Conservation (phyloP, 2,329 filamentous ascomycete genomes). For the Nigrospora sphaerica region DNA sequence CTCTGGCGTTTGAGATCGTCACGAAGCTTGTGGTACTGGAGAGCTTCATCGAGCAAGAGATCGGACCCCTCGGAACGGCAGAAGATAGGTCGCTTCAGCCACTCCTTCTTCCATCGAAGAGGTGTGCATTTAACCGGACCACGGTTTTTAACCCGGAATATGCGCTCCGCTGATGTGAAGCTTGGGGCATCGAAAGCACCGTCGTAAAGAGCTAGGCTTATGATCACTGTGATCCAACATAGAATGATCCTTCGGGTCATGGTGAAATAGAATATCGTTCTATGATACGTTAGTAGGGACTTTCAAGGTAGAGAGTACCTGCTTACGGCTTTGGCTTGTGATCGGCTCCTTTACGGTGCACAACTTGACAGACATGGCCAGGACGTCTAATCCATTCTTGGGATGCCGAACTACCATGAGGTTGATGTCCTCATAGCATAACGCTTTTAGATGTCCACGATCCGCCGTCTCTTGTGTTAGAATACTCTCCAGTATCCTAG, state of each 20-base stretch:
- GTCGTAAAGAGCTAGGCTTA: constrained; percentile 16
- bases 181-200: constrained; percentile 15
- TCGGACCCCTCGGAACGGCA: not conserved
- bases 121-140: constrained; percentile 1
- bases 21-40: too few relatives aligned
- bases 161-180: too few relatives aligned
- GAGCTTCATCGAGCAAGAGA: constrained; percentile 16
- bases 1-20: constrained; percentile 19
- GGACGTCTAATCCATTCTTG: constrained; percentile 9
- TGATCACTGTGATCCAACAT: constrained; percentile 14
- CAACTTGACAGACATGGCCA: constrained; percentile 22
- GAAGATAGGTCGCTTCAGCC: not conserved
- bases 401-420: constrained; percentile 20
- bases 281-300: constrained; percentile 8
- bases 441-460: constrained; percentile 15
- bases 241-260: constrained; percentile 18
- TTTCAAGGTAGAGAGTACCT: not conserved
- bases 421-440: constrained; percentile 22
- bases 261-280: constrained; percentile 21
- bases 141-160: not conserved
- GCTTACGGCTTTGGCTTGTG: constrained; percentile 21
- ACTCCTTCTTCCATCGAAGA: constrained; percentile 9
- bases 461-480: constrained; percentile 13
- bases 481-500: too few relatives aligned
- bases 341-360: constrained; percentile 20